Conservation (phyloP, 202 grass and related monocot species). For the Elaeis oleifera region DNA sequence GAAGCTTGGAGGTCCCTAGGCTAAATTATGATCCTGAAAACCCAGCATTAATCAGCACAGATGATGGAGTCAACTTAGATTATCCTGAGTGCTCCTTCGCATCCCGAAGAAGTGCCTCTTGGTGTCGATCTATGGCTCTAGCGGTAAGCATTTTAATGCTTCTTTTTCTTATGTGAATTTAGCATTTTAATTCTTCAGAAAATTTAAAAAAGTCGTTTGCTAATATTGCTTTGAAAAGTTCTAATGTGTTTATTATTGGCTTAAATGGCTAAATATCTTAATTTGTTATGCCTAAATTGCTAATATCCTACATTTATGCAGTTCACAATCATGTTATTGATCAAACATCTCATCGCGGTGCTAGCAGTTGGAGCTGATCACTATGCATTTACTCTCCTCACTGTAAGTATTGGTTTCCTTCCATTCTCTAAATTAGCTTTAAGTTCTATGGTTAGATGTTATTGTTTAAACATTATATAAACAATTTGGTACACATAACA, state of each 20-base stretch:
- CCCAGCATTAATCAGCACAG: neutral
- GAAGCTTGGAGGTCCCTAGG: constrained; percentile 58
- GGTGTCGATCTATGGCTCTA: constrained; percentile 47
- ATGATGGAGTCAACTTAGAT: constrained; percentile 19
- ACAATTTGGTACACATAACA: neutral
- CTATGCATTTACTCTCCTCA: constrained; percentile 42
- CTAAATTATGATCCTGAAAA: constrained; percentile 30
- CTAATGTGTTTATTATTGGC: no score
- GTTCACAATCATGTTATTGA: constrained; percentile 52
- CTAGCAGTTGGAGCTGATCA: constrained; percentile 39
- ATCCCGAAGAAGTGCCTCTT: constrained; percentile 32
- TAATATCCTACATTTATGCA: constrained; percentile 23
- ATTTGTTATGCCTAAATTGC: no score
- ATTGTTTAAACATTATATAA: neutral
- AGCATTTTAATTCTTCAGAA: neutral
- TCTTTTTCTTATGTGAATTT: no score
- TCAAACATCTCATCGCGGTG: constrained; percentile 61
- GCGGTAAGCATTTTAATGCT: constrained; percentile 27
- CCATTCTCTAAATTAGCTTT: neutral
- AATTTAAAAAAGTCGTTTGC: no score
- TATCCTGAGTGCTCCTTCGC: constrained; percentile 47
- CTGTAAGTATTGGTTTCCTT: constrained; percentile 35
- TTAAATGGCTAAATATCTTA: no score
- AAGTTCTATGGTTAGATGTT: neutral
- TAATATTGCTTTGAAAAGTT: no score